These are phyloP conservation scores for Exophiala sp. DNA, from an alignment of 2,329 filamentous ascomycete species.

Conservation along the genomic window DNA sequence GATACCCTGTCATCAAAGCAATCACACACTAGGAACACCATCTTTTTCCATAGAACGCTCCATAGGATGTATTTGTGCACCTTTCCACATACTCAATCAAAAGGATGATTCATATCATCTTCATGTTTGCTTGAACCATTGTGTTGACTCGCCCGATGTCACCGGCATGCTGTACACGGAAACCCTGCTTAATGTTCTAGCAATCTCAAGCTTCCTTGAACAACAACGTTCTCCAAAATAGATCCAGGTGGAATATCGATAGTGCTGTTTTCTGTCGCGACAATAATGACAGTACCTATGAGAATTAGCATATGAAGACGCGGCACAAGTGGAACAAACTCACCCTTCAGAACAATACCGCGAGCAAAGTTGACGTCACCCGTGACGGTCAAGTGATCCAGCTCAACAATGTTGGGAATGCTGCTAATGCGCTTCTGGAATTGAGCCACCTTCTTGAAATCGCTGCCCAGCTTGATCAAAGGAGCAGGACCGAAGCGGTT, in stretches of 20 bases:
- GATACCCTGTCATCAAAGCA: too few species aligned
- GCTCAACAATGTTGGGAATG: conserved; percentile 47
- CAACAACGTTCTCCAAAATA: conserved; percentile 96
- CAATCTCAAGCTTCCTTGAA: conserved; percentile 85
- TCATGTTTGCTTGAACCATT: too few species aligned
- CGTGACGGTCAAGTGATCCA: conserved; percentile 84
- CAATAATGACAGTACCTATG: conserved; percentile 81
- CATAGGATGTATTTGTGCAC: too few species aligned
- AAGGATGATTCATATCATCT: too few species aligned
- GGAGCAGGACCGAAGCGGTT: conserved; percentile 94
- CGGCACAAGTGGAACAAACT: conserved; percentile 9
- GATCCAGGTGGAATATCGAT: conserved; percentile 97
- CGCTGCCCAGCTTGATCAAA: conserved; percentile 94
- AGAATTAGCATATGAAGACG: not conserved
- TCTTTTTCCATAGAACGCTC: too few species aligned
- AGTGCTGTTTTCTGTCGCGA: conserved; percentile 93
- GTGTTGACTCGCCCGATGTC: too few species aligned
- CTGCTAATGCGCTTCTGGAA: conserved; percentile 49
- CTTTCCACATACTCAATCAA: too few species aligned
- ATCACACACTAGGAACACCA: too few species aligned
- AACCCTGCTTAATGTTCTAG: conserved; percentile 54
- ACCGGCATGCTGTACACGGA: conserved; percentile 1
- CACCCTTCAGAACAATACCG: conserved; percentile 87
- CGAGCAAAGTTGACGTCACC: conserved; percentile 95
- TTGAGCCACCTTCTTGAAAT: conserved; percentile 99